Base-by-base conservation (phyloP, 2,329 filamentous ascomycete species). In the Cytospora leucostoma region DNA sequence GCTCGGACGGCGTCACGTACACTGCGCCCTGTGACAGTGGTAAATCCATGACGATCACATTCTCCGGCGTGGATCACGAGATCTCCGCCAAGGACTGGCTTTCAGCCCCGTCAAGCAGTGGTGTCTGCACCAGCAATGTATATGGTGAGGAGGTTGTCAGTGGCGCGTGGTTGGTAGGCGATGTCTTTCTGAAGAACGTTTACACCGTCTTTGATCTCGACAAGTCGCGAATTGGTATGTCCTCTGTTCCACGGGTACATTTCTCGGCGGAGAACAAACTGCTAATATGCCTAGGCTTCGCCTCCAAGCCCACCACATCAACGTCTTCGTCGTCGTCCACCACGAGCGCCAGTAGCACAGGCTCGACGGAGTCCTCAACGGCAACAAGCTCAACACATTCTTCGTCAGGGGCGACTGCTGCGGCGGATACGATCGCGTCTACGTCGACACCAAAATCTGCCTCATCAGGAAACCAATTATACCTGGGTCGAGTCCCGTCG, bases 131-230 rank as follows among this genome's bases (percentile, higher is more conserved):
- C 19, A 93, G 90, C 73, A 93, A 91, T 69, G 84, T 96, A 40
- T 88, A 92, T 59, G 90, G 89, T 1, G 82, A 86, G 33, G 84
- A 89, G 71, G 85, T 91, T 15, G 87, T 92, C 54, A 76, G 80
- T 0, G 80, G 79, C 69, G 70, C 87, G 34, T 96, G 92, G 92
- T 80, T 97, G n/a, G 76, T 96, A 1, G 93, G 93, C 2, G 92
- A 93, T 68, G 85, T 89, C 0, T 96, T 96, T 70, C 77, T 97
- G 66, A 96, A 96, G 78, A 96, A 96, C 69, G 92, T 96, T 17
- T 96, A 96, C 72, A 81, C 86, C 1, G 88, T 95, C 32, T 96
- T 96, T 73, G 93, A 97, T 73, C 85, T 85, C 59, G 92, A 94
- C 66, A 72, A 86, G 67, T 76, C 74, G 51, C 83, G 82, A 58